Evolutionary conservation across 768 basidiomycete genomes (phyloP).

Genomic region (Tylopilus cervinicoccineus): DNA sequence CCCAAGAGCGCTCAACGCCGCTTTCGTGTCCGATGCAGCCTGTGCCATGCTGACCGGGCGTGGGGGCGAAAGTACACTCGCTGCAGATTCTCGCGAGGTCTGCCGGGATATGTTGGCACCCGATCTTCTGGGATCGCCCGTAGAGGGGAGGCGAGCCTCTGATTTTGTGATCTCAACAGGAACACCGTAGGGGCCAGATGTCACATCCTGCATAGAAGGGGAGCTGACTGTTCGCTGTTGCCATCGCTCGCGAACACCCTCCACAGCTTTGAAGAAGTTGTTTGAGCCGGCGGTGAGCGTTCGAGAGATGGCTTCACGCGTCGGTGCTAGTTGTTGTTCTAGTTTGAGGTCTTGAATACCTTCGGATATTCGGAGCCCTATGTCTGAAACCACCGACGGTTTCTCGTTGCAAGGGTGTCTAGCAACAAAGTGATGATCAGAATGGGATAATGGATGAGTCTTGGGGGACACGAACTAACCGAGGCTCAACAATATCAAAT

Average conservation of each 20-base stretch:
- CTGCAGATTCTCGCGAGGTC: slow-evolving; percentile 27
- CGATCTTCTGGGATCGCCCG: slow-evolving; percentile 13
- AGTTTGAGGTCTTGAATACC: slow-evolving; percentile 92
- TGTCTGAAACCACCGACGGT: slow-evolving; percentile 84
- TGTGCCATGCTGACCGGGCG: slow-evolving; percentile 29
- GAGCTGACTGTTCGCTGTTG: slow-evolving; percentile 35
- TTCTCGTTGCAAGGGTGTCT: slow-evolving; percentile 95
- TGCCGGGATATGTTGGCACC: slow-evolving; percentile 15
- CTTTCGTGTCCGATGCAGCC: slow-evolving; percentile 32
- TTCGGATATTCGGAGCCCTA: slow-evolving; percentile 87
- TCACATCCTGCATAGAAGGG: slow-evolving; percentile 21
- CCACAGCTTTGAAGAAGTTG: slow-evolving; percentile 84
- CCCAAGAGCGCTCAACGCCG: slow-evolving; percentile 39
- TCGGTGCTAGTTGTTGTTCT: slow-evolving; percentile 90
- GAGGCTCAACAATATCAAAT: slow-evolving; percentile 93
- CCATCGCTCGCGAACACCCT: slow-evolving; percentile 82
- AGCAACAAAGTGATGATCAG: slow-evolving; percentile 1
- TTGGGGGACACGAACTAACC: slow-evolving; percentile 42
- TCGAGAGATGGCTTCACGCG: slow-evolving; percentile 81
- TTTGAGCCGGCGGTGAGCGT: slow-evolving; percentile 73
- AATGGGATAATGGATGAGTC: not conserved
- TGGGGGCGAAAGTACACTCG: slow-evolving; percentile 5
- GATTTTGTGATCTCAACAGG: slow-evolving; percentile 30
- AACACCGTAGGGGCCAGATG: slow-evolving; percentile 15
- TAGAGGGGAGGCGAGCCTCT: slow-evolving; percentile 21